Percentiles rank a stretch among this genome's conserved stretches.
Evolutionary conservation across 371 early-diverging fungal genomes (phyloP).

Genomic region (Saksenaea vasiformis): DNA sequence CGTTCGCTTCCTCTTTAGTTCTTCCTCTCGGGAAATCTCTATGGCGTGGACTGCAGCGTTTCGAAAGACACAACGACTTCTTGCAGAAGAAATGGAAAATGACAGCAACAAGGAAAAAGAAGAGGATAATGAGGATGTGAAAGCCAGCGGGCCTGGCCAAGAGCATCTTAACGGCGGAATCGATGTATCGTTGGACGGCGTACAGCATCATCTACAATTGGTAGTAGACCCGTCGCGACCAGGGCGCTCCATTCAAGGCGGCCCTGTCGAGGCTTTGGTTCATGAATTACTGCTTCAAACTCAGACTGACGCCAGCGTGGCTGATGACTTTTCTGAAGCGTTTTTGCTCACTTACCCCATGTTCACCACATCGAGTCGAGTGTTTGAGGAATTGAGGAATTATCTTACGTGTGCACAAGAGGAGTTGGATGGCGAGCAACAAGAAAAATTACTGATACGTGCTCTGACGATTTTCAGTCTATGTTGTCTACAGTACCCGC

Average conservation of each 20-base stretch:
- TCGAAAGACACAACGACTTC: constrained; percentile 12
- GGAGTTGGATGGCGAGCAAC: neutral
- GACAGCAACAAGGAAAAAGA: constrained; percentile 1
- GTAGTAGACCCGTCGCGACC: constrained; percentile 19
- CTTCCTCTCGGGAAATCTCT: neutral
- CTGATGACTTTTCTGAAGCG: constrained; percentile 30
- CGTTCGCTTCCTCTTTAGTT: neutral
- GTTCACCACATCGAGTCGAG: constrained; percentile 52
- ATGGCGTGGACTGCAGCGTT: constrained; percentile 11
- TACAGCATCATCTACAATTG: constrained; percentile 55
- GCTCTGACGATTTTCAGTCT: constrained; percentile 29
- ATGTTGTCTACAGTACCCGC: constrained; percentile 31
- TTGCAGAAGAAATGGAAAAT: neutral
- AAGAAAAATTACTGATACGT: neutral
- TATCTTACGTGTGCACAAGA: constrained; percentile 12
- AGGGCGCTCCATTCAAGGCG: constrained; percentile 42
- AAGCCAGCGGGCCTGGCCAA: constrained; percentile 28
- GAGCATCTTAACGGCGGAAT: neutral
- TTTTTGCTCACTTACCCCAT: constrained; percentile 63
- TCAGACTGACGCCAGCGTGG: constrained; percentile 7
- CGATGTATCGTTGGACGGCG: constrained; percentile 39
- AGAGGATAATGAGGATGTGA: neutral
- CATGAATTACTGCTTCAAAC: constrained; percentile 66
- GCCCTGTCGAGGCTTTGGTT: constrained; percentile 64
- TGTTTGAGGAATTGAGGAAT: constrained; percentile 57